A percentile compares a stretch with the other conserved stretches of the same genome.
phyloP scores from a whole-genome alignment of 202 grass and related monocot genomes.

The Alloteropsis angusta region DNA sequence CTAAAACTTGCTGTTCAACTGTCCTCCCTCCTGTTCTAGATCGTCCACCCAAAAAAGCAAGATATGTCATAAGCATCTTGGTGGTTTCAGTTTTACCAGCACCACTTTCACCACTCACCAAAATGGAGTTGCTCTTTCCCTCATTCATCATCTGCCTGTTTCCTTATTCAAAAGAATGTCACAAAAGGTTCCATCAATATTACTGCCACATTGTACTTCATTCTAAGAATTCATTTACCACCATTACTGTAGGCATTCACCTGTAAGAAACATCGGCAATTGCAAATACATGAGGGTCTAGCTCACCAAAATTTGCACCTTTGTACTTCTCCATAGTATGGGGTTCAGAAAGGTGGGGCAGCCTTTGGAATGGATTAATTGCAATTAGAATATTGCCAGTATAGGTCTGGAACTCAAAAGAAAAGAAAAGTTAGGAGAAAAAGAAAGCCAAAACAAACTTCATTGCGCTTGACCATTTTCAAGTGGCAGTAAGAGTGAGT shows the following conservation, averaged over 20 bases:
- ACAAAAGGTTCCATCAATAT: conserved; percentile 34
- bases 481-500: not conserved
- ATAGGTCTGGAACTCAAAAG: conserved; percentile 54
- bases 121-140: conserved; percentile 84
- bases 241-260: conserved; percentile 44
- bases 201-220: not conserved
- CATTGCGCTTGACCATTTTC: conserved; percentile 4
- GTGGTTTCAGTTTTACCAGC: conserved; percentile 98
- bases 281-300: conserved; percentile 85
- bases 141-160: conserved; percentile 98
- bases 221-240: conserved; percentile 19
- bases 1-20: conserved; percentile 95
- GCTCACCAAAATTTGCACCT: conserved; percentile 68
- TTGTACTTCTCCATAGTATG: conserved; percentile 65
- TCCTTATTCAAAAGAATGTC: conserved; percentile 44
- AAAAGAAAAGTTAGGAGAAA: conserved; percentile 12
- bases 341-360: conserved; percentile 66
- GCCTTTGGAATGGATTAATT: conserved; percentile 87
- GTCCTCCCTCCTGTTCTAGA: conserved; percentile 72
- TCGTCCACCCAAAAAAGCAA: conserved; percentile 81
- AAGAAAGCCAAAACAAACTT: not conserved
- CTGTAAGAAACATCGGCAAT: conserved; percentile 80
- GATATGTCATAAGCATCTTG: conserved; percentile 93
- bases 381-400: conserved; percentile 89
- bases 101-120: conserved; percentile 98